A percentile compares a stretch with the other conserved stretches of the same genome.
Evolutionary conservation across 2,329 filamentous ascomycete species (phyloP).

Genomic region (Coniella lustricola): DNA sequence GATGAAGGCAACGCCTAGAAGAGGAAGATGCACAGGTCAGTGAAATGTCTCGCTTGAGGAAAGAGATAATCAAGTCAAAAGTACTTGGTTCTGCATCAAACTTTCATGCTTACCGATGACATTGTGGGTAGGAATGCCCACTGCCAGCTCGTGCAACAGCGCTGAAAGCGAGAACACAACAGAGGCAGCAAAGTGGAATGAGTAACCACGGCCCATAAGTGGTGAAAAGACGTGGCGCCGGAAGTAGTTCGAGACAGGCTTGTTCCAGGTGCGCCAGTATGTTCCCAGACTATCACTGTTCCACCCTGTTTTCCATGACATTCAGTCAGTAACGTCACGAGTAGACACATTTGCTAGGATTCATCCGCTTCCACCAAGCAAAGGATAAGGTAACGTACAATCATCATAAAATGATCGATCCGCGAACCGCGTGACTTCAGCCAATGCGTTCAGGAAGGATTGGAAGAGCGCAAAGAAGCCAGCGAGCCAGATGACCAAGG

Average conservation of each 20-base stretch:
- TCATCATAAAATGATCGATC: conserved; percentile 94
- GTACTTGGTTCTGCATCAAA: too few species aligned
- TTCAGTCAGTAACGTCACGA: not conserved
- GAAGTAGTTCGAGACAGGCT: conserved; percentile 95
- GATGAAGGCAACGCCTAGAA: conserved; percentile 74
- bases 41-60: too few species aligned
- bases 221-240: conserved; percentile 88
- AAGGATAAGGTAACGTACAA: conserved; percentile 38
- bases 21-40: conserved; percentile 4
- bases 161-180: conserved; percentile 86
- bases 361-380: too few species aligned
- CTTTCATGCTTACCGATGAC: conserved; percentile 61
- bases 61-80: too few species aligned
- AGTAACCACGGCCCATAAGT: conserved; percentile 77
- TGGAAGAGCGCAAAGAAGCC: conserved; percentile 98
- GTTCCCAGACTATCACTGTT: conserved; percentile 77
- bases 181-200: conserved; percentile 60
- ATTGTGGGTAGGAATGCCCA: conserved; percentile 92
- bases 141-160: conserved; percentile 82
- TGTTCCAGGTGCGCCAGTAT: conserved; percentile 98
- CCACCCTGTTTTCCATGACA: conserved; percentile 52
- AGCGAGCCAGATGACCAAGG: conserved; percentile 91
- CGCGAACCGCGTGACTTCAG: conserved; percentile 82
- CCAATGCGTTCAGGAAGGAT: conserved; percentile 81
- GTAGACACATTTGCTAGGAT: not conserved